Conservation (phyloP, 2,329 filamentous ascomycete genomes). For the Aspergillus sp. region DNA sequence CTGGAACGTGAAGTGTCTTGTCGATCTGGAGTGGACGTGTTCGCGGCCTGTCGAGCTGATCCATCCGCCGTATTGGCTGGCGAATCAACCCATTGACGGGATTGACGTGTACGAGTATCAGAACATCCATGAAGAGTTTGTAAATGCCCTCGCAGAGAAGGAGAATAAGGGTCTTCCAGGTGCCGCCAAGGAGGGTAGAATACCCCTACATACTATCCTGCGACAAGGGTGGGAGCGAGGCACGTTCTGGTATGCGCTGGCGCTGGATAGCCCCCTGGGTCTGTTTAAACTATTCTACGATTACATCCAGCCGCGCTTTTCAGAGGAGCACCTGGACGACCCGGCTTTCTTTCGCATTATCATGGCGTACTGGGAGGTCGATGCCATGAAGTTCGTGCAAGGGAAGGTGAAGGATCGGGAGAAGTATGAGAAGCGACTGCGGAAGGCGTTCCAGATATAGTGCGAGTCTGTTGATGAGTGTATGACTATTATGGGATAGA, state of each 20-base stretch:
- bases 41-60: conserved; percentile 23
- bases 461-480: not conserved
- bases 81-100: conserved; percentile 16
- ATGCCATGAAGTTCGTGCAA: not conserved
- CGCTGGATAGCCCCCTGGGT: not conserved
- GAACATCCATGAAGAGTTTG: conserved; percentile 3
- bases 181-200: not conserved
- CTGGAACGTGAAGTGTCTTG: conserved; percentile 24
- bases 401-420: not conserved
- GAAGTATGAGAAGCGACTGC: not conserved
- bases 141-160: conserved; percentile 5
- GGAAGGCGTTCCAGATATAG: conserved; percentile 1
- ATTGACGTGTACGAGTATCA: conserved; percentile 9
- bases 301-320: conserved; percentile 1
- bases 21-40: conserved; percentile 27
- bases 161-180: not conserved
- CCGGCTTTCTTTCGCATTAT: not conserved
- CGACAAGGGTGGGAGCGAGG: not conserved
- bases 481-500: not conserved
- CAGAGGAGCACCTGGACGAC: not conserved
- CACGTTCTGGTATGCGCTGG: conserved; percentile 1
- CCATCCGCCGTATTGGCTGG: conserved; percentile 26
- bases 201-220: not conserved
- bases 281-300: not conserved
- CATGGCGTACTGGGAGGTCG: not conserved